Percentiles rank a stretch among this genome's conserved stretches.
These are phyloP conservation scores for Penicillium sp. DNA, from an alignment of 2,329 filamentous ascomycete genomes.

Conservation along the genomic window DNA sequence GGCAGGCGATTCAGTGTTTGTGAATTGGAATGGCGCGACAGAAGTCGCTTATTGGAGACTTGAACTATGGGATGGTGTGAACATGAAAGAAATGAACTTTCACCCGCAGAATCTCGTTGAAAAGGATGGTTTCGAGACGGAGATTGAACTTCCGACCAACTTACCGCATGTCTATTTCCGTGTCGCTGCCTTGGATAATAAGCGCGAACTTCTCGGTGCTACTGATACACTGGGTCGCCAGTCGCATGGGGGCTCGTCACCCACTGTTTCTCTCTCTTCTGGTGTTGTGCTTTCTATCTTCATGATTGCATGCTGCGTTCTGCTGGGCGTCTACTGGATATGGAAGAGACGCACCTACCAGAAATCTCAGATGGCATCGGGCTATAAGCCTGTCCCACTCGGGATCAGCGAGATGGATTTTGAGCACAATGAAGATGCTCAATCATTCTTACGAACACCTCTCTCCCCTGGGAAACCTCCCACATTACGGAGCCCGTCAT, in stretches of 20 bases:
- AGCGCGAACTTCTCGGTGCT: not conserved
- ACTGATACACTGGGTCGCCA: not conserved
- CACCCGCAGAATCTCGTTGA: not conserved
- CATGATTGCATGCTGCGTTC: not conserved
- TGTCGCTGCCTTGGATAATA: not conserved
- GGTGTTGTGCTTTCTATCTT: not conserved
- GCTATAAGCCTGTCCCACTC: not conserved
- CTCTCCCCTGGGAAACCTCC: not conserved
- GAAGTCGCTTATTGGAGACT: conserved; percentile 32
- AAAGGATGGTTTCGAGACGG: not conserved
- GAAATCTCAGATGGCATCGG: not conserved
- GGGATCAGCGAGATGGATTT: not conserved
- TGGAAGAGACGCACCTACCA: not conserved
- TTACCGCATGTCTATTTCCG: not conserved
- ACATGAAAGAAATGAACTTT: not conserved
- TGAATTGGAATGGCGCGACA: conserved; percentile 51
- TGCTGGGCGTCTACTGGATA: not conserved
- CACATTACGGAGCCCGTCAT: not conserved
- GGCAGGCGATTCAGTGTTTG: conserved; percentile 34
- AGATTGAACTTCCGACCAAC: not conserved
- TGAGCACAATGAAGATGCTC: not conserved
- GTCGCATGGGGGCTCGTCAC: no score
- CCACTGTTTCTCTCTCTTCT: not conserved
- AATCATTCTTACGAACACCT: not conserved
- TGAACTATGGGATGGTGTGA: not conserved